These are phyloP conservation scores for Akanthomyces uredinophilus DNA, from an alignment of 2,329 filamentous ascomycete genomes.

Conservation along the genomic window DNA sequence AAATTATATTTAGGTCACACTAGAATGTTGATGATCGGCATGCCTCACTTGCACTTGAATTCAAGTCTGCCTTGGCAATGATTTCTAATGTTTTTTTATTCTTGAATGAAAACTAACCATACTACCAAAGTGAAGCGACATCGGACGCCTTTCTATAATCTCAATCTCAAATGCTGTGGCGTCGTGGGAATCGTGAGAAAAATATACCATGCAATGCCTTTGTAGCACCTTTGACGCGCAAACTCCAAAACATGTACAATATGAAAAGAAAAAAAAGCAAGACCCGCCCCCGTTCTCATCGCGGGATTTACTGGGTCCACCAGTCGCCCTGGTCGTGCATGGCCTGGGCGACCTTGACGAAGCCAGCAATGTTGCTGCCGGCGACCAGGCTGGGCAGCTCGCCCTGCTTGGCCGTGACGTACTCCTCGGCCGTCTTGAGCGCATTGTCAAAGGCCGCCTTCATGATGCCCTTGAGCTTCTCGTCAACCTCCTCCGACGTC, in stretches of 20 bases:
- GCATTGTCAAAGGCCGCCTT: constrained; percentile 87
- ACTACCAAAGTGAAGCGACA: background rate
- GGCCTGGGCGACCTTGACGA: constrained; percentile 89
- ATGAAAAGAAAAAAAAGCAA: background rate
- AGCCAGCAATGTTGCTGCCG: constrained; percentile 95
- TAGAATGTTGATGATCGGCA: no score
- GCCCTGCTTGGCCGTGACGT: constrained; percentile 70
- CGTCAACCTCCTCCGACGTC: constrained; percentile 85
- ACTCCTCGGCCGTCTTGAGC: constrained; percentile 83
- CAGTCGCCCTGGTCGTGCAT: constrained; percentile 98
- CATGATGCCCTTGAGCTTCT: constrained; percentile 91
- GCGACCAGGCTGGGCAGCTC: constrained; percentile 87
- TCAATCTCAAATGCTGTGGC: constrained; percentile 13
- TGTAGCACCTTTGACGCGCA: constrained; percentile 6
- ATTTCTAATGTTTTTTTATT: background rate
- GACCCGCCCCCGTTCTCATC: background rate
- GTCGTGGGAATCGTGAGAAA: constrained; percentile 14
- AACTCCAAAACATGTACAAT: constrained; percentile 9
- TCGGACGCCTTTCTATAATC: constrained; percentile 1
- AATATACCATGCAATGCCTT: constrained; percentile 12
- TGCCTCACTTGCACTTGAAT: background rate
- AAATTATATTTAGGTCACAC: no score
- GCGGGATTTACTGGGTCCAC: constrained; percentile 45
- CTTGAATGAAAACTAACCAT: background rate
- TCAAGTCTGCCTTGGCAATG: background rate